phyloP scores from a whole-genome alignment of 306 rosid genomes.

The Prosopis cineraria region DNA sequence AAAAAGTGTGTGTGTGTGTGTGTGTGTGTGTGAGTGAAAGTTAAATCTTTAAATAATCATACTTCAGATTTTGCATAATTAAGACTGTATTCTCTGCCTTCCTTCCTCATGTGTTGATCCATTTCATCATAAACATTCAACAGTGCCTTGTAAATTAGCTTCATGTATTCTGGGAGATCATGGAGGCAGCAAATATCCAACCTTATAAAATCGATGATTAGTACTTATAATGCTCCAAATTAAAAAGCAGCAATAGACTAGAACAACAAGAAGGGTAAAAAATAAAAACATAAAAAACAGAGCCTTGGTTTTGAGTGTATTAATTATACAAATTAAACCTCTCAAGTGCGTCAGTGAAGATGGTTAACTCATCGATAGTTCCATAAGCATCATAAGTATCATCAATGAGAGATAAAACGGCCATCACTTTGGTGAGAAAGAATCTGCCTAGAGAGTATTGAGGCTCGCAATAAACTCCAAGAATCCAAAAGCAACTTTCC shows the following conservation, averaged over 20 bases:
- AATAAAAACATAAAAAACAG: too few species aligned
- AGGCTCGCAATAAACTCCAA: constrained; percentile 40
- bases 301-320: not conserved
- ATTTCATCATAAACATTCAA: constrained; percentile 31
- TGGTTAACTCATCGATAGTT: constrained; percentile 48
- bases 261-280: not conserved
- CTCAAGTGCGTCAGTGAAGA: constrained; percentile 45
- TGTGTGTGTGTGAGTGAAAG: too few species aligned
- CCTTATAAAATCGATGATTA: not conserved
- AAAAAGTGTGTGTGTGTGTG: too few species aligned
- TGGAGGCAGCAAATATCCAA: constrained; percentile 30
- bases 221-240: too few species aligned
- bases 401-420: constrained; percentile 34
- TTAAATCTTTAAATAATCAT: not conserved
- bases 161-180: constrained; percentile 40
- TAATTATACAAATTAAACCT: constrained; percentile 33
- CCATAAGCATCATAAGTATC: constrained; percentile 59
- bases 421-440: constrained; percentile 9
- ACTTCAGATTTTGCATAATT: constrained; percentile 20
- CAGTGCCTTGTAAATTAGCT: not conserved
- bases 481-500: constrained; percentile 51
- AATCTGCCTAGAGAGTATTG: constrained; percentile 36
- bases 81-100: constrained; percentile 27
- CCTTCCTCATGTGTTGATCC: constrained; percentile 28
- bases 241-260: too few species aligned